These are phyloP conservation scores for Phytophthora sp. DNA, from an alignment of 352 stramenopile genomes.

Conservation along the genomic window DNA sequence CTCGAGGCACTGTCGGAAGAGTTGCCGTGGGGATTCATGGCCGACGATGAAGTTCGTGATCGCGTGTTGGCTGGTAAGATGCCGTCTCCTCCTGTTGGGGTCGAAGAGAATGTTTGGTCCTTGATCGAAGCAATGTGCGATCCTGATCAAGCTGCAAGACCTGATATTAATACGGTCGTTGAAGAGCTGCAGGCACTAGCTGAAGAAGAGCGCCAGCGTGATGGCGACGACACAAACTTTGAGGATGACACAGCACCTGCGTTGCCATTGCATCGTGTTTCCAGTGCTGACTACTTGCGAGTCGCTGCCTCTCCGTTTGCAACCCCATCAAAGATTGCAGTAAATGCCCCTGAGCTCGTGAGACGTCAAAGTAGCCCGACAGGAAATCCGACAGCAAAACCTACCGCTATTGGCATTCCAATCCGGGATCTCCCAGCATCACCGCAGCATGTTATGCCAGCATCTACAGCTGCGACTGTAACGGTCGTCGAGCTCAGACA, in stretches of 20 bases:
- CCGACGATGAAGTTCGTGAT: conserved; percentile 47
- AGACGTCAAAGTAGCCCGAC: conserved; percentile 29
- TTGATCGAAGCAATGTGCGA: conserved; percentile 67
- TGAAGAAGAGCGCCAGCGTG: conserved; percentile 52
- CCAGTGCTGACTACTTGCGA: conserved; percentile 32
- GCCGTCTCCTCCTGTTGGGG: conserved; percentile 36
- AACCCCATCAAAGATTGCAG: conserved; percentile 2
- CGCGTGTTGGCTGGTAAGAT: conserved; percentile 50
- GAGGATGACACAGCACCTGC: conserved; percentile 22
- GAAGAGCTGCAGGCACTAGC: conserved; percentile 49
- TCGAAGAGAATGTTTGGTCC: conserved; percentile 52
- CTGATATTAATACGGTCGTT: conserved; percentile 54
- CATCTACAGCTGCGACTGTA: conserved; percentile 7
- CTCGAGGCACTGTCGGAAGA: conserved; percentile 65
- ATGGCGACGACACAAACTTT: conserved; percentile 30
- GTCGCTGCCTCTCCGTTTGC: conserved; percentile 17
- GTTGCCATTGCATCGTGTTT: conserved; percentile 32
- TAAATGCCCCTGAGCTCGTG: conserved; percentile 13
- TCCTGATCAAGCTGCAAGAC: conserved; percentile 44
- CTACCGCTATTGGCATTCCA: conserved; percentile 25
- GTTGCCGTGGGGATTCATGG: conserved; percentile 63
- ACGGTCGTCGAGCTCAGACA: conserved; percentile 60
- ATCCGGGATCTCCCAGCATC: conserved; percentile 15
- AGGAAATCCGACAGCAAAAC: background rate
- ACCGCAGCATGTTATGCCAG: conserved; percentile 15